A percentile compares a stretch with the other conserved stretches of the same genome.
Conservation (phyloP, 495 filamentous ascomycete species). For the Penicillium silybi region DNA sequence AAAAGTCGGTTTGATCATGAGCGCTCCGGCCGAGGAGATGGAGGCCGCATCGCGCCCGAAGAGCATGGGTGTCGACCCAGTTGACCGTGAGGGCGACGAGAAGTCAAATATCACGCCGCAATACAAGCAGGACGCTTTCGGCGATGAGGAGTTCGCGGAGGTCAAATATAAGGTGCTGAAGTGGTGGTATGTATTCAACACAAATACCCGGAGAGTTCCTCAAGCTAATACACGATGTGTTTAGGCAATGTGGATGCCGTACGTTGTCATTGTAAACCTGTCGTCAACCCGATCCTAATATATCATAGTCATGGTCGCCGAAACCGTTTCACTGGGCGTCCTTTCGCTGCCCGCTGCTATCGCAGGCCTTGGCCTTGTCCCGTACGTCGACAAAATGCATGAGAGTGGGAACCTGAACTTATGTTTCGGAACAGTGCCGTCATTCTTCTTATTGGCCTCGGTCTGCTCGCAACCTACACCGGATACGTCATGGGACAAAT, state of each 20-base stretch:
- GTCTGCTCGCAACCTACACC: slow-evolving; percentile 69
- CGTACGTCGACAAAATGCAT: slow-evolving; percentile 17
- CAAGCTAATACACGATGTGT: neutral
- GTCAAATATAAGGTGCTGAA: slow-evolving; percentile 33
- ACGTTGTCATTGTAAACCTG: slow-evolving; percentile 2
- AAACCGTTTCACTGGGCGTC: slow-evolving; percentile 70
- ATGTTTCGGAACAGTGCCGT: slow-evolving; percentile 43
- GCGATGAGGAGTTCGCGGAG: slow-evolving; percentile 28
- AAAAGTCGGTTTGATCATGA: neutral
- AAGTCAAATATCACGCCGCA: slow-evolving; percentile 5
- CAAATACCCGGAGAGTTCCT: neutral
- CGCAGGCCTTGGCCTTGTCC: slow-evolving; percentile 61
- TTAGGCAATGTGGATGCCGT: slow-evolving; percentile 43
- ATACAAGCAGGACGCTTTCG: slow-evolving; percentile 28
- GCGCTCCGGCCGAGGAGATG: neutral
- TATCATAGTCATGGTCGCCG: slow-evolving; percentile 57
- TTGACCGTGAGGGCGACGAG: slow-evolving; percentile 2
- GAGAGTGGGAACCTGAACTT: neutral
- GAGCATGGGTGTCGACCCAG: neutral
- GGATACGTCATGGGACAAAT: slow-evolving; percentile 76
- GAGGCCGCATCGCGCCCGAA: neutral
- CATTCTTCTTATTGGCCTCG: slow-evolving; percentile 60
- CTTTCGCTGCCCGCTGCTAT: slow-evolving; percentile 63
- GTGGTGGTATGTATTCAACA: slow-evolving; percentile 26
- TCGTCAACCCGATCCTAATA: slow-evolving; percentile 1